Conservation (phyloP, 805 yeast species). For the Metschnikowia santaceciliae region DNA sequence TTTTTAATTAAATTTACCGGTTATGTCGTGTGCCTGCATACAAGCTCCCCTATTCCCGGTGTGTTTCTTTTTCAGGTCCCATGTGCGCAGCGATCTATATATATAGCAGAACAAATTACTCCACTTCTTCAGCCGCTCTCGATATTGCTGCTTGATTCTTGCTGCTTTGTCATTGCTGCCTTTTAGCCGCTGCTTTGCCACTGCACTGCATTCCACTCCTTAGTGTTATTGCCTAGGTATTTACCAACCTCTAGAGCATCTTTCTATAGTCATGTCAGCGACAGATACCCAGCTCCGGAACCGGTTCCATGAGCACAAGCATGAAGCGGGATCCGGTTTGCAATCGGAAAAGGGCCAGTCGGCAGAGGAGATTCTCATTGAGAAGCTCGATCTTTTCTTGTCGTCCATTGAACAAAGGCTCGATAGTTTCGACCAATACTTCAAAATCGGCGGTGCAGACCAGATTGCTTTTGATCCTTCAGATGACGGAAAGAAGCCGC, state of each 20-base stretch:
- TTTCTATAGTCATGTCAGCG: slow-evolving; percentile 1
- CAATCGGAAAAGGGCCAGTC: slow-evolving; percentile 7
- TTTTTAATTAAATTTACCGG: not conserved
- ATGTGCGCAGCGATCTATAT: slow-evolving; percentile 2
- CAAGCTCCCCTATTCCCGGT: not conserved
- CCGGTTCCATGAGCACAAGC: slow-evolving; percentile 2
- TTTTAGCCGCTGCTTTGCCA: no score
- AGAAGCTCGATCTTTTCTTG: slow-evolving; percentile 37
- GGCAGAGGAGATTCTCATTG: slow-evolving; percentile 39
- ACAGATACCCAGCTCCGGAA: slow-evolving; percentile 12
- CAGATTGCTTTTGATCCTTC: not conserved
- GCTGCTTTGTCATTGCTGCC: not conserved
- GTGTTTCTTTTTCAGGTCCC: slow-evolving; percentile 3
- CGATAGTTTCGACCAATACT: slow-evolving; percentile 38
- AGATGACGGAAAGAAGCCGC: slow-evolving; percentile 12
- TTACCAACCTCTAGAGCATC: not conserved
- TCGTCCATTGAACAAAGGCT: slow-evolving; percentile 41
- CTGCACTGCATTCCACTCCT: not conserved
- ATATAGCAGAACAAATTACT: not conserved
- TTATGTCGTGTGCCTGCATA: not conserved
- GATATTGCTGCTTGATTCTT: not conserved
- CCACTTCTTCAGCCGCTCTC: not conserved
- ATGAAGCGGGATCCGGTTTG: not conserved
- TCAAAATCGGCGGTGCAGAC: slow-evolving; percentile 23
- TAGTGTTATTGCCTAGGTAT: no score